phyloP scores from a whole-genome alignment of 2,329 filamentous ascomycete species.

The Albophoma yamanashiensis region DNA sequence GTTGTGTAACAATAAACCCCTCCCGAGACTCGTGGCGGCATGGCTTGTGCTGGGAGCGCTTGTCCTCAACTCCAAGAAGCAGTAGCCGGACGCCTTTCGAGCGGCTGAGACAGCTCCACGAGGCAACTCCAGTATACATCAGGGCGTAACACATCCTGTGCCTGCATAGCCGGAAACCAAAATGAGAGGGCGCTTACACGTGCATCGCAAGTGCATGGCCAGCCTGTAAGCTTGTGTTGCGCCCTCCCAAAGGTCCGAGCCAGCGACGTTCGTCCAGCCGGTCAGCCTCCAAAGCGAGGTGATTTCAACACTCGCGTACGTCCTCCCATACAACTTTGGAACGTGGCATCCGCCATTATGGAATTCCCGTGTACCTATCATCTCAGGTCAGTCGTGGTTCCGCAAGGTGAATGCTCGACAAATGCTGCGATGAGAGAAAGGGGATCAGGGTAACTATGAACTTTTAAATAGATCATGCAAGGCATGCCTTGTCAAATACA shows the following conservation, averaged over 20 bases:
- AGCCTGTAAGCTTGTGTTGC: neutral
- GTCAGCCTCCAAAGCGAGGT: neutral
- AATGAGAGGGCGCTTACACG: neutral
- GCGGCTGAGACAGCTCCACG: neutral
- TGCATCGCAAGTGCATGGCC: neutral
- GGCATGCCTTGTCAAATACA: conserved; percentile 31
- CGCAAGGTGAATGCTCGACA: neutral
- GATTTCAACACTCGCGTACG: neutral
- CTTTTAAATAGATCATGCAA: conserved; percentile 22
- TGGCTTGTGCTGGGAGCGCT: neutral
- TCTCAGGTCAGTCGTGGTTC: neutral
- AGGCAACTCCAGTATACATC: neutral
- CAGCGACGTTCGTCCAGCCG: too few species aligned
- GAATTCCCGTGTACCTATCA: neutral
- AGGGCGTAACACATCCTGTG: neutral
- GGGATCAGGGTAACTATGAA: conserved; percentile 21
- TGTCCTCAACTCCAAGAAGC: neutral
- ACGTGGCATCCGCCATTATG: neutral
- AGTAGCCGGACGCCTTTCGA: too few species aligned
- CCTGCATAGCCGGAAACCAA: neutral
- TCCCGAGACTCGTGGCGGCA: neutral
- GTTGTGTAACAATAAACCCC: neutral
- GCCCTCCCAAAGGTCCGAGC: neutral
- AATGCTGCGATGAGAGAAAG: neutral
- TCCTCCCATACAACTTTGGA: neutral